Percentiles rank a stretch among this genome's conserved stretches.
phyloP scores from a whole-genome alignment of 2,329 filamentous ascomycete genomes.

The Epichloe sp. region DNA sequence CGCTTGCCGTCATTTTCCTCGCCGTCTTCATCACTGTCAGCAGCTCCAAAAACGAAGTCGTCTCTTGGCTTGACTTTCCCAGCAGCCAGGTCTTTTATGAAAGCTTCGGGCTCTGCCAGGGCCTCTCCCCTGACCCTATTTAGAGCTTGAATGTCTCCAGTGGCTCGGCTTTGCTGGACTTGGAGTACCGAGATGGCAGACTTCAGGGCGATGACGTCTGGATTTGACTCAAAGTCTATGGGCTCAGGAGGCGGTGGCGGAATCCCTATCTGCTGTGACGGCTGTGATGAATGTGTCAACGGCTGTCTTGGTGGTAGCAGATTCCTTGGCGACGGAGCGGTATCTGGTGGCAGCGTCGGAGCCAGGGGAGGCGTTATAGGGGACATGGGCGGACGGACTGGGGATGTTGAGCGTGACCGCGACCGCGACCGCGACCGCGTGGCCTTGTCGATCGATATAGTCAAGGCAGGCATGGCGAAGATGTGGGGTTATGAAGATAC shows the following conservation, averaged over 20 bases:
- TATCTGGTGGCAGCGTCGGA: slow-evolving; percentile 19
- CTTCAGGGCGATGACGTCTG: slow-evolving; percentile 76
- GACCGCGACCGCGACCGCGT: slow-evolving; percentile 16
- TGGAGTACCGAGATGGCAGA: slow-evolving; percentile 79
- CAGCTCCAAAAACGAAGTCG: slow-evolving; percentile 10
- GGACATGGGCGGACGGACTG: slow-evolving; percentile 36
- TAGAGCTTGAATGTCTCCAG: slow-evolving; percentile 60
- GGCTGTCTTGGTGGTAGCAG: slow-evolving; percentile 19
- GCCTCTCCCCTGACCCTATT: slow-evolving; percentile 59
- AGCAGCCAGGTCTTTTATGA: slow-evolving; percentile 52
- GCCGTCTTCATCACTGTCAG: slow-evolving; percentile 17
- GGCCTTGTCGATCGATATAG: slow-evolving; percentile 17
- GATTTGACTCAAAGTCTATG: slow-evolving; percentile 52
- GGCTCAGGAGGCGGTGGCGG: slow-evolving; percentile 36
- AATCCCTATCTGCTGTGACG: slow-evolving; percentile 24
- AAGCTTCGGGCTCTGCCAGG: slow-evolving; percentile 55
- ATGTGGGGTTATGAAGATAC: background rate
- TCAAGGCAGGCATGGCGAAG: slow-evolving; percentile 19
- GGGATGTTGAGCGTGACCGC: slow-evolving; percentile 26
- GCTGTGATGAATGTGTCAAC: slow-evolving; percentile 32
- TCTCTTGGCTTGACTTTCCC: slow-evolving; percentile 39
- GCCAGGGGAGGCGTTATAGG: slow-evolving; percentile 40
- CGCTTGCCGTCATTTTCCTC: slow-evolving; percentile 16
- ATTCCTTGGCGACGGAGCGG: slow-evolving; percentile 5
- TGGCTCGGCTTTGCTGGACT: slow-evolving; percentile 67